Evolutionary conservation across 768 basidiomycete species (phyloP).

Genomic region (Termitomyces sp.): DNA sequence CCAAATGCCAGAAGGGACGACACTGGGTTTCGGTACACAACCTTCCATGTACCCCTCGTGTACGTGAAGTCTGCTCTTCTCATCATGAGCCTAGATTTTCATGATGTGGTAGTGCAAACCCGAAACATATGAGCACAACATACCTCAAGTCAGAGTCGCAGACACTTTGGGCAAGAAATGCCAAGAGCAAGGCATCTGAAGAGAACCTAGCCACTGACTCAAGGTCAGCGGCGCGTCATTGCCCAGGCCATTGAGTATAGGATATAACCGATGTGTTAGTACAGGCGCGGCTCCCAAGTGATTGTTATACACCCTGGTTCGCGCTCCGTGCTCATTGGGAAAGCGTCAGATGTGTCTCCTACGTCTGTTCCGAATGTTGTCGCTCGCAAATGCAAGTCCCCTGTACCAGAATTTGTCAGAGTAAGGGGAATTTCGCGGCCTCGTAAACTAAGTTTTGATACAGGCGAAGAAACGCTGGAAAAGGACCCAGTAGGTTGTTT

Average conservation of each 20-base stretch:
- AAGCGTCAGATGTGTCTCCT: slow-evolving; percentile 75
- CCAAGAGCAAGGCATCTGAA: slow-evolving; percentile 43
- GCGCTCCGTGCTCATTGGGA: slow-evolving; percentile 65
- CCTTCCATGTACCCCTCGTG: slow-evolving; percentile 76
- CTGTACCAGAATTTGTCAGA: slow-evolving; percentile 36
- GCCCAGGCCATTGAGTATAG: slow-evolving; percentile 3
- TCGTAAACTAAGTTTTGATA: slow-evolving; percentile 21
- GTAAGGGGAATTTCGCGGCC: slow-evolving; percentile 54
- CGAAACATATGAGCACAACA: slow-evolving; percentile 71
- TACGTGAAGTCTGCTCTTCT: slow-evolving; percentile 23
- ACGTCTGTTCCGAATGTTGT: slow-evolving; percentile 62
- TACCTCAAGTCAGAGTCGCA: slow-evolving; percentile 78
- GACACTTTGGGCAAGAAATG: slow-evolving; percentile 68
- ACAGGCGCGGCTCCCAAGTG: slow-evolving; percentile 71
- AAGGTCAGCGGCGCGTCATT: slow-evolving; percentile 30
- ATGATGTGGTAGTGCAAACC: slow-evolving; percentile 51
- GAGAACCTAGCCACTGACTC: slow-evolving; percentile 37
- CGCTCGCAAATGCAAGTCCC: slow-evolving; percentile 52
- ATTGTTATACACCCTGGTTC: slow-evolving; percentile 81
- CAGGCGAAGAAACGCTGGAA: slow-evolving; percentile 14
- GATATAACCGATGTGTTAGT: slow-evolving; percentile 22
- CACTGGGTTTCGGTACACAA: slow-evolving; percentile 74
- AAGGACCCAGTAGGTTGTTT: slow-evolving; percentile 47
- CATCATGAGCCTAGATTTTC: background rate
- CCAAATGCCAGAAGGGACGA: slow-evolving; percentile 80